Conservation (phyloP, 352 stramenopile species). For the Pythium periplocum region DNA sequence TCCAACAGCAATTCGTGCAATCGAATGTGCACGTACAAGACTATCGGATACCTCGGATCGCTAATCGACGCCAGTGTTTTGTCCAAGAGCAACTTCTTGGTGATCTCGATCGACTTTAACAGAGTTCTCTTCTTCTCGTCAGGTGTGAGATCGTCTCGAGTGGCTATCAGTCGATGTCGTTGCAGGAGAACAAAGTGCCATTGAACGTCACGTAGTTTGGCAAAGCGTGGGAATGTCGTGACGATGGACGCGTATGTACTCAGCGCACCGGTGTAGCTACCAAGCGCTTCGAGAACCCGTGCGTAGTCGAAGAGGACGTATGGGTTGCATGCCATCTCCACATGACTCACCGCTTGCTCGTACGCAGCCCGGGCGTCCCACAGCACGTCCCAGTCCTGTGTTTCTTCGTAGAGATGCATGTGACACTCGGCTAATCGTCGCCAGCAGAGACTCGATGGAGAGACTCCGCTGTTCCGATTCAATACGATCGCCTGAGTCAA, state of each 20-base stretch:
- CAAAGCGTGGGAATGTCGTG: constrained; percentile 48
- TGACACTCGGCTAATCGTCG: constrained; percentile 52
- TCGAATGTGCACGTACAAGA: constrained; percentile 61
- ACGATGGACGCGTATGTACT: constrained; percentile 44
- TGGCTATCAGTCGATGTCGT: constrained; percentile 42
- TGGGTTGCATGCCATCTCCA: constrained; percentile 48
- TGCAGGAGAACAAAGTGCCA: constrained; percentile 52
- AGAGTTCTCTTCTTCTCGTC: constrained; percentile 25
- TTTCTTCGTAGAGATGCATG: constrained; percentile 34
- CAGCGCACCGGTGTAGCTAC: constrained; percentile 39
- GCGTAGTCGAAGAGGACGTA: constrained; percentile 47
- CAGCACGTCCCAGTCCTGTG: constrained; percentile 48
- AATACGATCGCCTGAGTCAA: constrained; percentile 47
- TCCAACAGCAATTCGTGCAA: constrained; percentile 47
- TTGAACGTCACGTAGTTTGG: constrained; percentile 29
- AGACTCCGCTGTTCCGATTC: constrained; percentile 16
- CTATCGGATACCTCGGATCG: constrained; percentile 21
- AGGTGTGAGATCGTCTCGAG: constrained; percentile 4
- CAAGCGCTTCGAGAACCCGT: constrained; percentile 42
- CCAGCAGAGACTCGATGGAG: constrained; percentile 31
- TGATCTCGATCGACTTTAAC: constrained; percentile 46
- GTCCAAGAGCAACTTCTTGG: constrained; percentile 42
- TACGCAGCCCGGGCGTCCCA: constrained; percentile 57
- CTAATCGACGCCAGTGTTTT: constrained; percentile 24
- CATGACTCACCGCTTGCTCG: constrained; percentile 42